phyloP scores from a whole-genome alignment of 2,329 filamentous ascomycete species.

The Claviceps purpurea region DNA sequence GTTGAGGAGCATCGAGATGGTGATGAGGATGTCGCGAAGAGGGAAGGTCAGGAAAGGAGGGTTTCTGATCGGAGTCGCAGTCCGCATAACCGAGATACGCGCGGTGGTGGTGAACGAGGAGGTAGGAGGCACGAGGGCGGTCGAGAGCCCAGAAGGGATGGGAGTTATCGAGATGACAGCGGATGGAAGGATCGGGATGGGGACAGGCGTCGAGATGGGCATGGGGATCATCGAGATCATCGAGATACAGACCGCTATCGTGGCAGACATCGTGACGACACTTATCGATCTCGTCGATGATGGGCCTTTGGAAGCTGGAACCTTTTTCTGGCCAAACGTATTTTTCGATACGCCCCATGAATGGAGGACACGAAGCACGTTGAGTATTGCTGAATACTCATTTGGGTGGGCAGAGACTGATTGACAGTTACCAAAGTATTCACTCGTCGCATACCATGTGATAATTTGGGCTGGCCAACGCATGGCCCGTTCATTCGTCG shows the following conservation, averaged over 20 bases:
- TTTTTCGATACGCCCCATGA: not conserved
- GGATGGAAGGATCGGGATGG: slow-evolving; percentile 2
- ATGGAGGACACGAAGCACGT: not conserved
- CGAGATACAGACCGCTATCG: not conserved
- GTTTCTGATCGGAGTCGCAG: slow-evolving; percentile 25
- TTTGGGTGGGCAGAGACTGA: too few relatives aligned
- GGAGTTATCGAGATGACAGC: slow-evolving; percentile 5
- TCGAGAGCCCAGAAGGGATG: slow-evolving; percentile 13
- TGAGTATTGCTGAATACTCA: too few relatives aligned
- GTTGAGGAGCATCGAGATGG: slow-evolving; percentile 12
- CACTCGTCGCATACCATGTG: too few relatives aligned
- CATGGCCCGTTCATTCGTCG: too few relatives aligned
- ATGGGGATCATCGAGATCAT: not conserved
- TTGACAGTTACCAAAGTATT: too few relatives aligned
- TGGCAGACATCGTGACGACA: slow-evolving; percentile 5
- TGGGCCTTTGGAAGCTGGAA: not conserved
- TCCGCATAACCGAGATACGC: slow-evolving; percentile 18
- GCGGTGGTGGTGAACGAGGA: slow-evolving; percentile 1
- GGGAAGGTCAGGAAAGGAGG: not conserved
- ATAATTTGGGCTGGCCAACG: too few relatives aligned
- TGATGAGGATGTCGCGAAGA: slow-evolving; percentile 7
- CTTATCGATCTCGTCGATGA: slow-evolving; percentile 8
- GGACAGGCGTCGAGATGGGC: slow-evolving; percentile 5
- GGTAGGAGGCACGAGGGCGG: slow-evolving; percentile 14
- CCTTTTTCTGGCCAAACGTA: not conserved